Evolutionary conservation across 805 yeast genomes (phyloP).

Genomic region (Lipomyces japonicus): DNA sequence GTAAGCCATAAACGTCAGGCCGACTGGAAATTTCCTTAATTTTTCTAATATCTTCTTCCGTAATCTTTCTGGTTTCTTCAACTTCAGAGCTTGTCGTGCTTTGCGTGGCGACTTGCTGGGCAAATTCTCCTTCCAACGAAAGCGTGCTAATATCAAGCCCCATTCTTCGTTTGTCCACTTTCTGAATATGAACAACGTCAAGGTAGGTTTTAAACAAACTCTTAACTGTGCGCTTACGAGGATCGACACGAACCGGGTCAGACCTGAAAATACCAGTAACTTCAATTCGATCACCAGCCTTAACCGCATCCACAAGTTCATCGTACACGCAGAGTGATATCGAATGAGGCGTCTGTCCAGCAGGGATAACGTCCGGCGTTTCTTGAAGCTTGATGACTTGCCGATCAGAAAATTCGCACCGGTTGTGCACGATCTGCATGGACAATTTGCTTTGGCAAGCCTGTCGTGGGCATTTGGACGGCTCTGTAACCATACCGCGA

Average conservation of each 20-base stretch:
- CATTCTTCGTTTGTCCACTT: conserved; percentile 74
- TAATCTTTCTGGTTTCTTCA: conserved; percentile 67
- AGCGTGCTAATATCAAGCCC: conserved; percentile 73
- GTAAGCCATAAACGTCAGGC: conserved; percentile 75
- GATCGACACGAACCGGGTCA: conserved; percentile 82
- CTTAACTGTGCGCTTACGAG: conserved; percentile 78
- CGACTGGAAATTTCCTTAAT: conserved; percentile 63
- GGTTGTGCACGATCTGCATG: conserved; percentile 85
- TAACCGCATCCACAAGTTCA: conserved; percentile 87
- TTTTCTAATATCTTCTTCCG: conserved; percentile 63
- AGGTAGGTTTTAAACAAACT: conserved; percentile 85
- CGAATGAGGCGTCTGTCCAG: conserved; percentile 97
- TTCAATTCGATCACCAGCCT: conserved; percentile 96
- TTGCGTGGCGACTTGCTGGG: conserved; percentile 45
- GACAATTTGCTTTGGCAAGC: conserved; percentile 79
- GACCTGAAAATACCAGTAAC: conserved; percentile 94
- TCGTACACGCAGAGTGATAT: conserved; percentile 92
- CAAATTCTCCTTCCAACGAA: conserved; percentile 48
- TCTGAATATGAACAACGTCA: conserved; percentile 90
- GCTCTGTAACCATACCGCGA: conserved; percentile 91
- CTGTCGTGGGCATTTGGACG: conserved; percentile 85
- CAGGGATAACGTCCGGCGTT: conserved; percentile 94
- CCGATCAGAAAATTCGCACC: conserved; percentile 90
- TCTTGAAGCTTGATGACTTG: conserved; percentile 93
- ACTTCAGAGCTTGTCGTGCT: conserved; percentile 47